Conservation (phyloP, 2,329 filamentous ascomycete genomes). For the Pseudocercospora fijiensis region DNA sequence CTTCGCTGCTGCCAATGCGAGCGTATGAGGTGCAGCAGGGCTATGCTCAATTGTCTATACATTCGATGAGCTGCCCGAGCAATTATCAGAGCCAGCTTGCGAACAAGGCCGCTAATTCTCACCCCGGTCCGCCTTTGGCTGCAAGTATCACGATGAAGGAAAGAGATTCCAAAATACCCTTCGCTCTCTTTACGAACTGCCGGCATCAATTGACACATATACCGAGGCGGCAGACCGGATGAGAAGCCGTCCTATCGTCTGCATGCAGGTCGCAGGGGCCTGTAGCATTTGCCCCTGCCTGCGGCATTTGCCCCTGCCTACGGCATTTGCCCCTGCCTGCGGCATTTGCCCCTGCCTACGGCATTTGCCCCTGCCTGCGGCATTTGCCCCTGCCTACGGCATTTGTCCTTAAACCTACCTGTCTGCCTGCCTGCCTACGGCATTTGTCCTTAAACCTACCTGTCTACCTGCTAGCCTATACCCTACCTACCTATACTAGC, state of each 20-base stretch:
- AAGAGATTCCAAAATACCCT: not conserved
- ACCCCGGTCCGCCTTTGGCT: not conserved
- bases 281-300: too few species aligned
- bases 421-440: too few species aligned
- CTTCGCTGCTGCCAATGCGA: not conserved
- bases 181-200: not conserved
- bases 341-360: too few species aligned
- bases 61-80: not conserved
- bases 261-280: not conserved
- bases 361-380: too few species aligned
- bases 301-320: too few species aligned
- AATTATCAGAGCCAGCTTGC: not conserved
- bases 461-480: too few species aligned
- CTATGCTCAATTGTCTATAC: not conserved
- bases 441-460: too few species aligned
- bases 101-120: not conserved
- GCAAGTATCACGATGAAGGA: not conserved
- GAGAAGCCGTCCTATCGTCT: not conserved
- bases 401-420: too few species aligned
- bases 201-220: not conserved
- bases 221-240: constrained; percentile 3
- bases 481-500: too few species aligned
- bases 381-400: too few species aligned
- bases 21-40: not conserved
- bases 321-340: too few species aligned